Percentiles rank a stretch among this genome's conserved stretches.
Conservation (phyloP, 2,329 filamentous ascomycete genomes). For the Phialophora expanda region DNA sequence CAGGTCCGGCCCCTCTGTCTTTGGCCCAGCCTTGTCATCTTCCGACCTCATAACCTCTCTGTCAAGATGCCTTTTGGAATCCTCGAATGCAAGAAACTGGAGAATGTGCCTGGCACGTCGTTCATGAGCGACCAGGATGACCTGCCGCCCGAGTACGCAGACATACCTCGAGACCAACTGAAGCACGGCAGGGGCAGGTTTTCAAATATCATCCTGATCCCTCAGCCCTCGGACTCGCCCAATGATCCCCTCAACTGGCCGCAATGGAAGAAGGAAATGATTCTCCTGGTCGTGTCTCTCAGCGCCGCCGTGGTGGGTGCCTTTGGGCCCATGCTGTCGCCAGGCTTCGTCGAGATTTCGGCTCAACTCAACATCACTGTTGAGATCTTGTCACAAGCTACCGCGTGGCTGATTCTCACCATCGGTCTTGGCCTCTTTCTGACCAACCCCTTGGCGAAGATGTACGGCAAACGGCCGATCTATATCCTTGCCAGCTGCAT, state of each 20-base stretch:
- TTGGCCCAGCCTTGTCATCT: not conserved
- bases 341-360: constrained; percentile 56
- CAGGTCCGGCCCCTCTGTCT: not conserved
- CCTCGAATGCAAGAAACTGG: constrained; percentile 41
- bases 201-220: constrained; percentile 37
- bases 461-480: constrained; percentile 52
- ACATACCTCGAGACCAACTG: constrained; percentile 42
- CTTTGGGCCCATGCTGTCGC: constrained; percentile 59
- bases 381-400: constrained; percentile 28
- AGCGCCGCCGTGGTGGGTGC: constrained; percentile 57
- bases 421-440: constrained; percentile 48
- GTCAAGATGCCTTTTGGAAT: constrained; percentile 42
- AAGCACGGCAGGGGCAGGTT: constrained; percentile 43
- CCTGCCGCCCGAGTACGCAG: constrained; percentile 53
- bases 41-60: not conserved
- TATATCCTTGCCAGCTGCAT: constrained; percentile 47
- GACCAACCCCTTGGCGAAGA: constrained; percentile 47
- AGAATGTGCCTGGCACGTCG: constrained; percentile 43
- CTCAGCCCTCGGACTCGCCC: constrained; percentile 41
- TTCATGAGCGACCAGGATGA: constrained; percentile 46
- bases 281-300: constrained; percentile 54
- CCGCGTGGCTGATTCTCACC: constrained; percentile 34
- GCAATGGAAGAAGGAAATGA: constrained; percentile 54
- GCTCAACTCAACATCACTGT: constrained; percentile 36
- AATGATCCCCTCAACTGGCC: constrained; percentile 44